Evolutionary conservation across 2,329 filamentous ascomycete genomes (phyloP), one percentile per base, ranked within the genome.

Genomic region (Pyricularia sp.): DNA sequence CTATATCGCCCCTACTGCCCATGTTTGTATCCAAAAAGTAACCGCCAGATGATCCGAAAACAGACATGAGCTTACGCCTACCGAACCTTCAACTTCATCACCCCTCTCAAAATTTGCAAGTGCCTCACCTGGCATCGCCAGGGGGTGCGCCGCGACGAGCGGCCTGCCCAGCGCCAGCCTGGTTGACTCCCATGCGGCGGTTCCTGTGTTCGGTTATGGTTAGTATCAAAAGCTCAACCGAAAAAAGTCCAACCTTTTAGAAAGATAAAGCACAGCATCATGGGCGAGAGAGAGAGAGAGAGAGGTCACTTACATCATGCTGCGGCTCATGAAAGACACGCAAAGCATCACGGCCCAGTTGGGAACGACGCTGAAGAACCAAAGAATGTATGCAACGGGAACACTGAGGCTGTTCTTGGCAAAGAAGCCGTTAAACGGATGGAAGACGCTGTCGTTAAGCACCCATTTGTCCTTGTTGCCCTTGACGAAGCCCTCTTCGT

Each of bases 261-360:
- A 2, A 10, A 2, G 20, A 23, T 23, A 25, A 59, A 33, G 31
- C 5, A 33, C 9, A 33, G 10, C 28, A 55, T 9, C 50, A 11
- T 20, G 9, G 25, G 23, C 7, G 11, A 14, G 36, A 26, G 11
- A 14, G 36, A 26, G 20, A 10, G 11, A 14, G 36, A 20, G 10
- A 28, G 3, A 50, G 6, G 17, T 50, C 68, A 84, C 90, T 85
- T 81, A 93, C 92, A 94, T 93, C 79, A 94, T 85, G 69, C 83
- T 86, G 76, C 91, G 85, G 83, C 88, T 92, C 72, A 90, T 75
- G 77, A 94, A 88, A 68, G 89, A 92, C 73, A 94, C 84, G 66
- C 86, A 77, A 73, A 94, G 84, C 92, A 94, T 94, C 76, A 93
- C 88, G 69, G 87, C 79, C 92, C 92, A 94, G 82, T 89, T 88